Evolutionary conservation across 164 flowering plant species (phyloP).

Genomic region (Liquidambar formosana): DNA sequence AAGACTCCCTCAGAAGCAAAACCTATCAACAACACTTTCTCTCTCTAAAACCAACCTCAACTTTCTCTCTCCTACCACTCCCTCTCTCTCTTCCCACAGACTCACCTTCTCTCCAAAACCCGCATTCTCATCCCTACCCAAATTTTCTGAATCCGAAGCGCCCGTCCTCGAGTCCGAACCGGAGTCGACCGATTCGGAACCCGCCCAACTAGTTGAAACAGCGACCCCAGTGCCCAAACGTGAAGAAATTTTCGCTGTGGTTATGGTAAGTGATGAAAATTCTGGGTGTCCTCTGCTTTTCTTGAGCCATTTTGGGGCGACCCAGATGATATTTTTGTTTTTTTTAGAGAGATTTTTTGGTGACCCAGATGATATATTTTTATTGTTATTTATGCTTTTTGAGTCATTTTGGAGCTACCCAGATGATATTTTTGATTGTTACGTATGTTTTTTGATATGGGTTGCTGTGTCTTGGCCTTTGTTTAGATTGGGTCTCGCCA

Average conservation of each 20-base stretch:
- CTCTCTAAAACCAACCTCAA: constrained; percentile 21
- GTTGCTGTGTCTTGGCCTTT: constrained; percentile 13
- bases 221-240: constrained; percentile 36
- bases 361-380: neutral
- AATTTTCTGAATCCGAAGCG: constrained; percentile 37
- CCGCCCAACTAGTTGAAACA: constrained; percentile 17
- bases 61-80: constrained; percentile 16
- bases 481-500: constrained; percentile 80
- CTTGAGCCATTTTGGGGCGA: neutral
- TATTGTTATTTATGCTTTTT: neutral
- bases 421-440: constrained; percentile 4
- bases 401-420: constrained; percentile 1
- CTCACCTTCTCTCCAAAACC: constrained; percentile 21
- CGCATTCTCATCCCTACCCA: constrained; percentile 22
- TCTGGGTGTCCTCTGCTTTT: neutral
- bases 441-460: constrained; percentile 8
- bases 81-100: constrained; percentile 16
- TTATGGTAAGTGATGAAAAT: constrained; percentile 58
- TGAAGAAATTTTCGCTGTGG: constrained; percentile 81
- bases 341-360: neutral
- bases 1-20: constrained; percentile 21
- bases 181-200: constrained; percentile 21
- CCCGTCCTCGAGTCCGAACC: constrained; percentile 29
- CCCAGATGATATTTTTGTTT: neutral
- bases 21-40: constrained; percentile 19